These are phyloP conservation scores for Anthostomella pinea DNA, from an alignment of 2,329 filamentous ascomycete species.

Conservation along the genomic window DNA sequence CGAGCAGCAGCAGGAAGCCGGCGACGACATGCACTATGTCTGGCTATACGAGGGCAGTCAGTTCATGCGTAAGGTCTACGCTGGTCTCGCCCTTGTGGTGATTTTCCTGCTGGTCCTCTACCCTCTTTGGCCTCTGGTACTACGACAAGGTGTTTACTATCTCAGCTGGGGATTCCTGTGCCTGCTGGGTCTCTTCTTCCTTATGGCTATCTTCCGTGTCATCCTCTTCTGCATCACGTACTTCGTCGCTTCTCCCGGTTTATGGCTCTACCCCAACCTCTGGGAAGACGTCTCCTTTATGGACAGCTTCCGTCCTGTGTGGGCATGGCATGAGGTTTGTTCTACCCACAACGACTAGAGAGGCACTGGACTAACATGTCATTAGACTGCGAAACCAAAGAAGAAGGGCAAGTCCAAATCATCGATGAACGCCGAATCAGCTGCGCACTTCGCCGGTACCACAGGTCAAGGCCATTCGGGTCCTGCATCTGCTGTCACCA, in stretches of 20 bases:
- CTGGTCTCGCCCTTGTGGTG: constrained; percentile 72
- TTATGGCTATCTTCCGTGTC: constrained; percentile 94
- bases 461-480: constrained; percentile 54
- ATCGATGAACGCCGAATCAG: constrained; percentile 30
- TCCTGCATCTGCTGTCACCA: constrained; percentile 54
- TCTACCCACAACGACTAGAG: constrained; percentile 3
- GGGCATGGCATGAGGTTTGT: constrained; percentile 96
- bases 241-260: constrained; percentile 76
- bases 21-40: constrained; percentile 87
- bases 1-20: constrained; percentile 89
- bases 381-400: constrained; percentile 36
- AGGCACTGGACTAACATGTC: constrained; percentile 11
- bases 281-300: constrained; percentile 99
- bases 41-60: constrained; percentile 96
- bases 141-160: constrained; percentile 96
- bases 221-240: constrained; percentile 94
- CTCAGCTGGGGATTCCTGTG: constrained; percentile 90
- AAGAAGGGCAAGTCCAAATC: constrained; percentile 59
- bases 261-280: constrained; percentile 98
- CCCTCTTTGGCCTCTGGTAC: constrained; percentile 88
- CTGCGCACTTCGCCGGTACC: constrained; percentile 47
- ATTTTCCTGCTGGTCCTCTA: constrained; percentile 93
- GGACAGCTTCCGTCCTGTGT: constrained; percentile 91
- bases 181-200: constrained; percentile 88
- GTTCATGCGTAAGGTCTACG: constrained; percentile 90